phyloP scores from a whole-genome alignment of 495 filamentous ascomycete genomes.

The Mytilinidion resinicola region DNA sequence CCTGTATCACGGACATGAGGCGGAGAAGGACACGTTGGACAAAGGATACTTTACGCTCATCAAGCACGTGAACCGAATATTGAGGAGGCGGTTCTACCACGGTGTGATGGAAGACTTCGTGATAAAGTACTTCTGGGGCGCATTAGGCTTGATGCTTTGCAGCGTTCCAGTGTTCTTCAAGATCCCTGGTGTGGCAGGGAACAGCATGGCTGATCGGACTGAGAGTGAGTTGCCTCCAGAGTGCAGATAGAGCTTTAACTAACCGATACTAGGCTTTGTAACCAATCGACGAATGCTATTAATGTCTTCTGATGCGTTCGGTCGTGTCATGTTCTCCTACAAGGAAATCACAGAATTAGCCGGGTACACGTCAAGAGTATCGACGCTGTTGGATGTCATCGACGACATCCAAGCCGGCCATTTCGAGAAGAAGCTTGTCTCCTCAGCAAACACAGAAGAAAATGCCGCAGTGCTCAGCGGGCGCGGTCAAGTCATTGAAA shows the following conservation, averaged over 20 bases:
- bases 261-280: constrained; percentile 57
- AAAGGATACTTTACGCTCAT: constrained; percentile 99
- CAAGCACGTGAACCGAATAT: constrained; percentile 95
- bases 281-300: constrained; percentile 89
- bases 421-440: constrained; percentile 94
- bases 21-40: constrained; percentile 93
- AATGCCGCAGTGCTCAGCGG: constrained; percentile 74
- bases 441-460: constrained; percentile 69
- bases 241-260: background rate
- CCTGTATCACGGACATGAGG: constrained; percentile 86
- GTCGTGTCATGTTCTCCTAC: constrained; percentile 96
- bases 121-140: constrained; percentile 99
- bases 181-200: constrained; percentile 64
- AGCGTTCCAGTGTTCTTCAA: constrained; percentile 94
- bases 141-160: constrained; percentile 86
- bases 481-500: constrained; percentile 70
- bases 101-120: constrained; percentile 99
- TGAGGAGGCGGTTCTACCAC: constrained; percentile 83
- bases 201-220: constrained; percentile 82
- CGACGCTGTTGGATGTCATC: constrained; percentile 85
- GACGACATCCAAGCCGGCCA: constrained; percentile 81
- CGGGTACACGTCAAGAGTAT: constrained; percentile 88
- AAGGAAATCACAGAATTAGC: constrained; percentile 94
- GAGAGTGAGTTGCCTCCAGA: constrained; percentile 54
- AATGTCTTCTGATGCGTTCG: constrained; percentile 90